phyloP scores from a whole-genome alignment of 257 asterid genomes.

The Phtheirospermum japonicum region DNA sequence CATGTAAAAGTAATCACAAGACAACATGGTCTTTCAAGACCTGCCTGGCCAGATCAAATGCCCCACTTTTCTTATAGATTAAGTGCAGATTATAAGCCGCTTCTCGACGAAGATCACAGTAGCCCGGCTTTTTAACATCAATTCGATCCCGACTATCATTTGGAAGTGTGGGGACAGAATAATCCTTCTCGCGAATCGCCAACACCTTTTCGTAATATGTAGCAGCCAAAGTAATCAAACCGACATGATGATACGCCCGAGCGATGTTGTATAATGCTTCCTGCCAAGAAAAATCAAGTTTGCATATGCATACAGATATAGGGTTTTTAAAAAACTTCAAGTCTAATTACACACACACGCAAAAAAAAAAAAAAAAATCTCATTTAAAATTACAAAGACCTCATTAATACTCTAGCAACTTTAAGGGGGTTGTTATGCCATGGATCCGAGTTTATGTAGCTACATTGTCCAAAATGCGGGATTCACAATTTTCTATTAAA shows the following conservation, averaged over 20 bases:
- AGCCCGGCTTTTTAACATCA: constrained; percentile 42
- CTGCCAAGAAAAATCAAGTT: constrained; percentile 31
- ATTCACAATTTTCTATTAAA: no score
- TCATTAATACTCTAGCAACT: no score
- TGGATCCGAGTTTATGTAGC: no score
- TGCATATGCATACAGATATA: no score
- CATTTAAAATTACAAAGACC: no score
- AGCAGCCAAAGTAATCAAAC: constrained; percentile 64
- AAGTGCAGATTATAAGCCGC: constrained; percentile 82
- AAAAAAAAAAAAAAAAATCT: no score
- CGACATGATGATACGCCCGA: constrained; percentile 82
- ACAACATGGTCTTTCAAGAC: constrained; percentile 59
- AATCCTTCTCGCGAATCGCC: constrained; percentile 47
- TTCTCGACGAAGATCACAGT: constrained; percentile 75
- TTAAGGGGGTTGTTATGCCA: no score
- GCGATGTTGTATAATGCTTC: constrained; percentile 72
- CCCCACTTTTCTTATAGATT: constrained; percentile 74
- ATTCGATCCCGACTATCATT: constrained; percentile 43
- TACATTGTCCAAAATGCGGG: no score
- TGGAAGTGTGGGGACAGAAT: constrained; percentile 62
- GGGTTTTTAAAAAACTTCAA: no score
- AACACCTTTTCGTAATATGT: constrained; percentile 65
- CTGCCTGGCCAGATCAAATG: constrained; percentile 83
- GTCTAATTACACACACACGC: no score
- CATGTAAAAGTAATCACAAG: constrained; percentile 29